phyloP scores from a whole-genome alignment of 352 stramenopile genomes.

The Globisporangium canariense region DNA sequence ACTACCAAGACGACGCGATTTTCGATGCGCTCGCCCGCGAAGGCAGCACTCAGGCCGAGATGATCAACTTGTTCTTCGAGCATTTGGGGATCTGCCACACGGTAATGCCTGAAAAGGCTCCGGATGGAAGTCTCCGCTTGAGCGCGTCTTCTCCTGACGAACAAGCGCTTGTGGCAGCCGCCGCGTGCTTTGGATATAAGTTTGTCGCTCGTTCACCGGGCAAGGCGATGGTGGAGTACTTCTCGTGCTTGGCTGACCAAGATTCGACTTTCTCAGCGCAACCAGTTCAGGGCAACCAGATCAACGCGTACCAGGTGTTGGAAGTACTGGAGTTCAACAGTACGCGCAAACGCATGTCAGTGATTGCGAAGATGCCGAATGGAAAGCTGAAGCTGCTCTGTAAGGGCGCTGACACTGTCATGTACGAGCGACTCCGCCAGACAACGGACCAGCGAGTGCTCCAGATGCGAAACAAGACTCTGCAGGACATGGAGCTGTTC shows the following conservation, averaged over 20 bases:
- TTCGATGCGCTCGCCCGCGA: slow-evolving; percentile 55
- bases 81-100: slow-evolving; percentile 93
- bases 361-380: slow-evolving; percentile 67
- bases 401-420: slow-evolving; percentile 88
- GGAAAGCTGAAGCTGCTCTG: slow-evolving; percentile 75
- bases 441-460: slow-evolving; percentile 45
- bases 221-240: slow-evolving; percentile 74
- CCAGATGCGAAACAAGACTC: slow-evolving; percentile 57
- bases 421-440: slow-evolving; percentile 74
- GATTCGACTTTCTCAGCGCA: slow-evolving; percentile 29
- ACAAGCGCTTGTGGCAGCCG: slow-evolving; percentile 83
- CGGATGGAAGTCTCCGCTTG: slow-evolving; percentile 80
- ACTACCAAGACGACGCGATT: slow-evolving; percentile 82
- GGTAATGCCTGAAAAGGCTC: slow-evolving; percentile 95
- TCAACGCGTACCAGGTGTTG: slow-evolving; percentile 80
- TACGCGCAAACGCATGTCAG: slow-evolving; percentile 95
- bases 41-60: slow-evolving; percentile 36
- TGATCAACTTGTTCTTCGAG: slow-evolving; percentile 79
- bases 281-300: slow-evolving; percentile 26
- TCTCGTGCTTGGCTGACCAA: slow-evolving; percentile 35
- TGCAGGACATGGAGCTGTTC: slow-evolving; percentile 88
- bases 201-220: slow-evolving; percentile 69
- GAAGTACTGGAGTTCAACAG: slow-evolving; percentile 95
- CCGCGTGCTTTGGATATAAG: slow-evolving; percentile 80
- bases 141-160: slow-evolving; percentile 92